These are phyloP conservation scores for Tricholoma terreum DNA, from an alignment of 768 basidiomycete species.

Conservation along the genomic window DNA sequence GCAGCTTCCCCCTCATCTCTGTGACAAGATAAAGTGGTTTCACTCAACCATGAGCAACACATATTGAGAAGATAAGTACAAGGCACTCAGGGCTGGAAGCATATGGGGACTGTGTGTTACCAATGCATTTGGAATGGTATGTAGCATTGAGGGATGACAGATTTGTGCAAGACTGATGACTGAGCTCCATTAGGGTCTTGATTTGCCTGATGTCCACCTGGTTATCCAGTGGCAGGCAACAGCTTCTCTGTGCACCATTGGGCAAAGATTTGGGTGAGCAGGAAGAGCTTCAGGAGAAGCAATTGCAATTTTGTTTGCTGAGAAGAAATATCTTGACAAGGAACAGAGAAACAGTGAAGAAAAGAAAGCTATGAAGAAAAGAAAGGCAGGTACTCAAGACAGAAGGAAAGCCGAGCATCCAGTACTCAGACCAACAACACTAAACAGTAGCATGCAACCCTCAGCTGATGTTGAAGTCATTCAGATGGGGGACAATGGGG, in stretches of 20 bases:
- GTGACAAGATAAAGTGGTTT: background rate
- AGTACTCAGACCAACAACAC: no score
- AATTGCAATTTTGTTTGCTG: constrained; percentile 23
- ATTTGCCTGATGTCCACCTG: constrained; percentile 29
- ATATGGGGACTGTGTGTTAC: constrained; percentile 22
- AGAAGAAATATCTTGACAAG: constrained; percentile 26
- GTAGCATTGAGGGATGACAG: constrained; percentile 6
- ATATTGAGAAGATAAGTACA: background rate
- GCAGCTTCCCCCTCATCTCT: no score
- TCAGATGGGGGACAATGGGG: no score
- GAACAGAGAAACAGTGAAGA: constrained; percentile 11
- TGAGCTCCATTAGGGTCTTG: constrained; percentile 26
- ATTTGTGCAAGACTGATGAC: background rate
- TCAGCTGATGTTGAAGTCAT: no score
- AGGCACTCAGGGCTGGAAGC: background rate
- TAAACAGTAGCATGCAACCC: no score
- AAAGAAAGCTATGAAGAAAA: background rate
- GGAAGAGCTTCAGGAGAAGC: constrained; percentile 17
- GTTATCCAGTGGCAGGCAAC: constrained; percentile 32
- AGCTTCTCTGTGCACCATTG: constrained; percentile 22
- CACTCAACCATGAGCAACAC: background rate
- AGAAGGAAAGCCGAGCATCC: no score
- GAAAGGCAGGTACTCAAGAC: background rate
- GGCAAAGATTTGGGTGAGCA: constrained; percentile 34
- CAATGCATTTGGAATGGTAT: constrained; percentile 35